These are phyloP conservation scores for maize (Zea mays) DNA, from an alignment of 176 grass and related monocot genomes.

Conservation along the genomic window Zm-B73-REFERENCE-NAM-5.0 NC_050097.1:30422501-30423000, in stretches of 20 bases:
- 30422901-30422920: neutral
- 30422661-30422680: neutral
- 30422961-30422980: too few species aligned
- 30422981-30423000: too few species aligned
- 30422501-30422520: neutral
- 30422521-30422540: conserved; percentile 12
- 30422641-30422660: neutral
- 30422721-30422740: neutral
- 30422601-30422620: neutral
- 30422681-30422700: neutral
- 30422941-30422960: too few species aligned
- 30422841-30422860: neutral
- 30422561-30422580: neutral
- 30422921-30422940: too few species aligned
- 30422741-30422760: neutral
- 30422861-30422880: neutral
- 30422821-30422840: neutral
- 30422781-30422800: too few species aligned
- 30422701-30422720: neutral
- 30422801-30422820: neutral
- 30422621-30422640: neutral
- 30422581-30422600: neutral
- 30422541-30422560: conserved; percentile 37
- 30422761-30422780: too few species aligned
- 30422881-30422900: neutral